Conservation (phyloP, 441 rosid species). For the Oxalis stricta region DNA sequence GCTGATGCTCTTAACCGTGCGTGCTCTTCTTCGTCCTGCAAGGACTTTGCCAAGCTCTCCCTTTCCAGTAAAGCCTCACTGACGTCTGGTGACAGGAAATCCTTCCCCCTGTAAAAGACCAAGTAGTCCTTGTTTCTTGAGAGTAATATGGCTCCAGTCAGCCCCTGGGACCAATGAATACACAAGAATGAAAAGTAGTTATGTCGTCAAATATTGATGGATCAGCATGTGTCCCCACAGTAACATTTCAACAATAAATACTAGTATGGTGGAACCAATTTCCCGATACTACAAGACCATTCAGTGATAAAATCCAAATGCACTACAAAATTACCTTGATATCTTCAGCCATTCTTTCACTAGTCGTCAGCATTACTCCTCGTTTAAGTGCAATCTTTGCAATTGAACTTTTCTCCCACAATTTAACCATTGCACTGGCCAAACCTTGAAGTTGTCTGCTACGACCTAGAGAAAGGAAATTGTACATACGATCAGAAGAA, state of each 20-base stretch:
- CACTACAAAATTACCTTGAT: conserved; percentile 46
- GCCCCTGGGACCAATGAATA: conserved; percentile 41
- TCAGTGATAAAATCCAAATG: no score
- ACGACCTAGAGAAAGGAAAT: conserved; percentile 41
- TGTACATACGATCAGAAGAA: conserved; percentile 5
- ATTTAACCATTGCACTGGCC: conserved; percentile 64
- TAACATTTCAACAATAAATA: no score
- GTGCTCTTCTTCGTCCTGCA: conserved; percentile 86
- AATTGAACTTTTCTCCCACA: conserved; percentile 76
- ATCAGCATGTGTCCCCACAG: conserved; percentile 1
- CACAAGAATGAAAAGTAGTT: conserved; percentile 10
- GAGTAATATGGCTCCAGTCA: conserved; percentile 79
- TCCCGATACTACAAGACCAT: no score
- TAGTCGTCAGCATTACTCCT: conserved; percentile 77
- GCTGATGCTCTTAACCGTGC: conserved; percentile 76
- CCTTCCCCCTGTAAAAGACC: conserved; percentile 90
- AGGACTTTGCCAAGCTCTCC: conserved; percentile 55
- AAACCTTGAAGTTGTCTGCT: conserved; percentile 86
- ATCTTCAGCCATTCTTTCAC: conserved; percentile 98
- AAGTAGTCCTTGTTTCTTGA: conserved; percentile 81
- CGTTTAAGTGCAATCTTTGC: conserved; percentile 87
- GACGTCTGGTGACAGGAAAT: conserved; percentile 62
- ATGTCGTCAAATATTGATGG: conserved; percentile 8
- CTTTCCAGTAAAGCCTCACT: conserved; percentile 69
- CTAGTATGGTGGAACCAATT: no score